Conservation (phyloP, 257 asterid genomes). For the Capsicum rhomboideum region DNA sequence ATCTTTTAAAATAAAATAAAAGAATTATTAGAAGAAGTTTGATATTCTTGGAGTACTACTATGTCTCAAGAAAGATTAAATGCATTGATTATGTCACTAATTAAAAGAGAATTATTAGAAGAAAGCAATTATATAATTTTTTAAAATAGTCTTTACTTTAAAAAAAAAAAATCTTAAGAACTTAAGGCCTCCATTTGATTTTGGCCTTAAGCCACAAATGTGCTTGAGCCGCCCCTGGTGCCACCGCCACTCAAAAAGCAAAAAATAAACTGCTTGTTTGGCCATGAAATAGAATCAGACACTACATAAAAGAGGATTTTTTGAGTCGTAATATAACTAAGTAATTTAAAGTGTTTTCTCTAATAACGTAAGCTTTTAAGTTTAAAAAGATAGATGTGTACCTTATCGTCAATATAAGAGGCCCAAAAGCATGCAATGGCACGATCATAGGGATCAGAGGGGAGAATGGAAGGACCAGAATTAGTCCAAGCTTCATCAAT, state of each 20-base stretch:
- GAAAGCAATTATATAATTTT: too few relatives aligned
- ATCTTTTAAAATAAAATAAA: too few relatives aligned
- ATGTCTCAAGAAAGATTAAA: too few relatives aligned
- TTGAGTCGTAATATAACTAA: neutral
- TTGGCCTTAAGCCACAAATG: too few relatives aligned
- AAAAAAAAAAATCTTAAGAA: too few relatives aligned
- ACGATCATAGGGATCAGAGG: slow-evolving; percentile 17
- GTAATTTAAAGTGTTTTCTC: neutral
- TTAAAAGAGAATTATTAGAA: too few relatives aligned
- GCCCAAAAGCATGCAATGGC: slow-evolving; percentile 26
- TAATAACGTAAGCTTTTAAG: neutral
- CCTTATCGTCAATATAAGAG: slow-evolving; percentile 20
- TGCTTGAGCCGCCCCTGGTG: too few relatives aligned
- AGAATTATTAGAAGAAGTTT: too few relatives aligned
- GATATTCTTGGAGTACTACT: too few relatives aligned
- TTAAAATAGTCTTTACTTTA: too few relatives aligned
- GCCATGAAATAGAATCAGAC: neutral
- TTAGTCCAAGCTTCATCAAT: slow-evolving; percentile 20
- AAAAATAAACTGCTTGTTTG: neutral
- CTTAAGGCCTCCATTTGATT: too few relatives aligned
- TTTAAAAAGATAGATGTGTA: neutral
- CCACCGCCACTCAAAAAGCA: neutral
- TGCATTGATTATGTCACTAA: too few relatives aligned
- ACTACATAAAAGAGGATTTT: neutral
- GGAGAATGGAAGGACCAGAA: slow-evolving; percentile 12